A percentile compares a stretch with the other conserved stretches of the same genome.
Conservation (phyloP, 345 rosid species). For the Brassica cretica region DNA sequence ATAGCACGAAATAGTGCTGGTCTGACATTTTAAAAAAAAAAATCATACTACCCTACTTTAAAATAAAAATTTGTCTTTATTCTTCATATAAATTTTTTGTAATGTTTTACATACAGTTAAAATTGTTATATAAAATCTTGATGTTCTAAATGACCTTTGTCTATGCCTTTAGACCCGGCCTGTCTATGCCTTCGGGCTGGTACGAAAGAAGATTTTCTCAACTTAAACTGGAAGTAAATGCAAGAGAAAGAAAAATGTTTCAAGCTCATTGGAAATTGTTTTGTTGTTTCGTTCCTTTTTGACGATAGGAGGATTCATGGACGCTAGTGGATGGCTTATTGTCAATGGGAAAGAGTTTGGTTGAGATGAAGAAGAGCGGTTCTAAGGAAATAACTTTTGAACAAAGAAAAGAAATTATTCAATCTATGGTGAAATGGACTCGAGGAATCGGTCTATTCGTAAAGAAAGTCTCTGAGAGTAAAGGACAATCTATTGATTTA, state of each 20-base stretch:
- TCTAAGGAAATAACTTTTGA: slow-evolving; percentile 18
- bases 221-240: no score
- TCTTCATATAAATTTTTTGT: no score
- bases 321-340: slow-evolving; percentile 8
- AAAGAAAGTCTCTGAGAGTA: slow-evolving; percentile 9
- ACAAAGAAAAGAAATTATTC: not conserved
- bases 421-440: slow-evolving; percentile 20
- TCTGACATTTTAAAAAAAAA: no score
- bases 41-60: no score
- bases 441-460: not conserved
- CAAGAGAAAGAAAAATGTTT: no score
- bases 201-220: no score
- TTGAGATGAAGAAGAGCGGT: slow-evolving; percentile 20
- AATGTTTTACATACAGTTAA: no score
- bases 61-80: no score
- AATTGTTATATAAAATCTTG: no score
- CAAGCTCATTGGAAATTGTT: not conserved
- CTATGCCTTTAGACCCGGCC: no score
- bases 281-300: not conserved
- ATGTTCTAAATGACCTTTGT: no score
- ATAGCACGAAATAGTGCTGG: not conserved
- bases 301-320: slow-evolving; percentile 1
- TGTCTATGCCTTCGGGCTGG: no score
- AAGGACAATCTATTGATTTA: slow-evolving; percentile 26
- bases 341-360: slow-evolving; percentile 1